phyloP scores from a whole-genome alignment of 2,329 filamentous ascomycete species.

The Magnaporthiopsis poae region DNA sequence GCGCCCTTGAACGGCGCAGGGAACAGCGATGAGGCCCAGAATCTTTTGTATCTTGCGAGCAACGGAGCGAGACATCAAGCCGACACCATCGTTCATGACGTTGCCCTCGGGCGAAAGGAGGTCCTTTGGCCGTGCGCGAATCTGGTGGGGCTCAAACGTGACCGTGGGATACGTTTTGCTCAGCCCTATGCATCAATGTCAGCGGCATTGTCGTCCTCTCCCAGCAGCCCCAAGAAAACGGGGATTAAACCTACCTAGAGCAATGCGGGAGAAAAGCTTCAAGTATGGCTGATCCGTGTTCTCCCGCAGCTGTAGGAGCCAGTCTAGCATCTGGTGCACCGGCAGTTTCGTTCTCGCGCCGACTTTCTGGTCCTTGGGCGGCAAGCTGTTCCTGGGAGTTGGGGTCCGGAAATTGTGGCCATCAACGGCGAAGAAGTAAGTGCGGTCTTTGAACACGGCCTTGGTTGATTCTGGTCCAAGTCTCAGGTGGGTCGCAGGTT shows the following conservation, averaged over 20 bases:
- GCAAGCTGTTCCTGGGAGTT: conserved; percentile 10
- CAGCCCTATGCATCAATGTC: conserved; percentile 29
- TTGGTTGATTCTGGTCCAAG: conserved; percentile 20
- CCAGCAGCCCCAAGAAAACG: conserved; percentile 9
- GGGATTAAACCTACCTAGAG: conserved; percentile 34
- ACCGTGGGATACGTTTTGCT: conserved; percentile 40
- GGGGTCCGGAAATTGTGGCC: conserved; percentile 31
- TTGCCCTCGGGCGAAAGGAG: conserved; percentile 28
- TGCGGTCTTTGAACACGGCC: conserved; percentile 28
- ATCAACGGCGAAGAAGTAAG: conserved; percentile 47
- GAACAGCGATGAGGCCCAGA: conserved; percentile 43
- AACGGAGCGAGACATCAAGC: conserved; percentile 51
- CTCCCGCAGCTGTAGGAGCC: conserved; percentile 37
- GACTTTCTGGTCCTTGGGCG: conserved; percentile 17
- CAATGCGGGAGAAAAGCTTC: conserved; percentile 50
- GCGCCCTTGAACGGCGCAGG: conserved; percentile 58
- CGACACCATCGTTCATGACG: conserved; percentile 60
- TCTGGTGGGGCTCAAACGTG: conserved; percentile 35
- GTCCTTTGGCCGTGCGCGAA: conserved; percentile 28
- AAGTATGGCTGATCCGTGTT: conserved; percentile 38
- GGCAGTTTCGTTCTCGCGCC: conserved; percentile 24
- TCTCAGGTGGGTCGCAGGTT: conserved; percentile 24
- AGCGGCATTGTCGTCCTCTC: background rate
- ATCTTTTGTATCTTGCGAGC: conserved; percentile 40
- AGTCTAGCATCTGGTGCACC: conserved; percentile 36